phyloP scores from a whole-genome alignment of 2,329 filamentous ascomycete species.

The Epichloe glyceriae region DNA sequence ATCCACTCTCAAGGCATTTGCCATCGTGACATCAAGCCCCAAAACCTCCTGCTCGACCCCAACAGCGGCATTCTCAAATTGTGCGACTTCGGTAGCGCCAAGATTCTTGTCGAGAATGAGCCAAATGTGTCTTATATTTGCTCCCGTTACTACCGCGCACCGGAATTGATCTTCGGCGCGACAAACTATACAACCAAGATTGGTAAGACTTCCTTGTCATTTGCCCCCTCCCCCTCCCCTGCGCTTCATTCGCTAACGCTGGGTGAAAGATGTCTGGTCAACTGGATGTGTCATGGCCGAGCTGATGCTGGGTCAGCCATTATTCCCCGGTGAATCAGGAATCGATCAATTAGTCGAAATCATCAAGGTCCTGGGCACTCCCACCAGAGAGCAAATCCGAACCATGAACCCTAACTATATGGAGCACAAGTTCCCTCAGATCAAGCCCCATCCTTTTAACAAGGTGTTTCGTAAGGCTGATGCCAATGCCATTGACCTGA shows the following conservation, averaged over 20 bases:
- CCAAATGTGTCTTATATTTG: conserved; percentile 99
- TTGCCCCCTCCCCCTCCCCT: conserved; percentile 3
- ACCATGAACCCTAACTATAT: conserved; percentile 99
- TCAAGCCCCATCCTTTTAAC: conserved; percentile 98
- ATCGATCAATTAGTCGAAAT: conserved; percentile 98
- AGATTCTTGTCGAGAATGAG: conserved; percentile 97
- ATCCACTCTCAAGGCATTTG: conserved; percentile 99
- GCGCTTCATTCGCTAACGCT: conserved; percentile 1
- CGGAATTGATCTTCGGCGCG: conserved; percentile 94
- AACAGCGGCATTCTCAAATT: conserved; percentile 86
- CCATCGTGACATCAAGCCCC: conserved; percentile 97
- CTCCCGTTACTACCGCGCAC: conserved; percentile 95
- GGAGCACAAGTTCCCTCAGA: conserved; percentile 99
- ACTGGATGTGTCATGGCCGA: conserved; percentile 99
- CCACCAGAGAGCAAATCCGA: conserved; percentile 92
- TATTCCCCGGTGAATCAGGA: conserved; percentile 96
- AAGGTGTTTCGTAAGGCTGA: conserved; percentile 99
- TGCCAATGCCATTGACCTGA: conserved; percentile 83
- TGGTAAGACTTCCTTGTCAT: conserved; percentile 45
- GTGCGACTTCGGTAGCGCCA: conserved; percentile 97
- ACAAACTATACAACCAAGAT: conserved; percentile 99
- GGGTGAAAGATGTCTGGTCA: conserved; percentile 84
- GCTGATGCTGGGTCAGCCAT: conserved; percentile 92
- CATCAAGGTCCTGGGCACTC: conserved; percentile 96
- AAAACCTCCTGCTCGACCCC: conserved; percentile 90